These are phyloP conservation scores for Trichocladium antarcticum DNA, from an alignment of 495 filamentous ascomycete species.

Conservation along the genomic window DNA sequence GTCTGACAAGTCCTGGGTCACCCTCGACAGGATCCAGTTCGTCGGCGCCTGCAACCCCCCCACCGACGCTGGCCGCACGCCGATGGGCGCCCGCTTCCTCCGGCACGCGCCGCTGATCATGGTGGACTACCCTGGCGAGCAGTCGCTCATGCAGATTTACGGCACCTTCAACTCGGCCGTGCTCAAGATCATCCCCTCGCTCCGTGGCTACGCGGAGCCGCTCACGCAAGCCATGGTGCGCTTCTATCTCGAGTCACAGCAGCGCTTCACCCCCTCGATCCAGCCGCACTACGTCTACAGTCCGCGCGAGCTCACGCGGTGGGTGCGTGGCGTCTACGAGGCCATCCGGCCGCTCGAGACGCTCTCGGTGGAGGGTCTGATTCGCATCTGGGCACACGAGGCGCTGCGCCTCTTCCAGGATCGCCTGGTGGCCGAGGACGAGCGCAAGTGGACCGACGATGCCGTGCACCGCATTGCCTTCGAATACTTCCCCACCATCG, in stretches of 20 bases:
- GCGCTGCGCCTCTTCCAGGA: constrained; percentile 94
- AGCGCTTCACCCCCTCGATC: constrained; percentile 86
- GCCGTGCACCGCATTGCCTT: constrained; percentile 72
- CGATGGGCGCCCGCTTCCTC: constrained; percentile 86
- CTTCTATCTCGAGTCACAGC: constrained; percentile 88
- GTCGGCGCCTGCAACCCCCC: constrained; percentile 98
- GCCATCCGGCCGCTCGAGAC: constrained; percentile 85
- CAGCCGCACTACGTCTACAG: constrained; percentile 99
- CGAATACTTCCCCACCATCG: constrained; percentile 86
- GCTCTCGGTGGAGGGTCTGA: constrained; percentile 77
- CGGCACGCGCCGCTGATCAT: constrained; percentile 93
- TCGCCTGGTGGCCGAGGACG: constrained; percentile 84
- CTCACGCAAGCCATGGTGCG: constrained; percentile 97
- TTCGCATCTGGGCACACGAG: constrained; percentile 97
- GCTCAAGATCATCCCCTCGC: constrained; percentile 87
- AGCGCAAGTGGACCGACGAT: constrained; percentile 89
- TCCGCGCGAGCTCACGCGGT: constrained; percentile 91
- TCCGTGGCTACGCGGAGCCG: constrained; percentile 88
- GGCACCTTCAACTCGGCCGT: constrained; percentile 95
- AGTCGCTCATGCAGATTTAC: constrained; percentile 91
- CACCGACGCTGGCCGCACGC: constrained; percentile 93
- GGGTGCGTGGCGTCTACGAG: constrained; percentile 95
- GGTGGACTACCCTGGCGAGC: constrained; percentile 96
- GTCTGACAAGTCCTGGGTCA: constrained; percentile 95
- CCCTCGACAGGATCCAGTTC: constrained; percentile 94